Conservation (phyloP, 495 filamentous ascomycete genomes). For the Annulohypoxylon nitens region DNA sequence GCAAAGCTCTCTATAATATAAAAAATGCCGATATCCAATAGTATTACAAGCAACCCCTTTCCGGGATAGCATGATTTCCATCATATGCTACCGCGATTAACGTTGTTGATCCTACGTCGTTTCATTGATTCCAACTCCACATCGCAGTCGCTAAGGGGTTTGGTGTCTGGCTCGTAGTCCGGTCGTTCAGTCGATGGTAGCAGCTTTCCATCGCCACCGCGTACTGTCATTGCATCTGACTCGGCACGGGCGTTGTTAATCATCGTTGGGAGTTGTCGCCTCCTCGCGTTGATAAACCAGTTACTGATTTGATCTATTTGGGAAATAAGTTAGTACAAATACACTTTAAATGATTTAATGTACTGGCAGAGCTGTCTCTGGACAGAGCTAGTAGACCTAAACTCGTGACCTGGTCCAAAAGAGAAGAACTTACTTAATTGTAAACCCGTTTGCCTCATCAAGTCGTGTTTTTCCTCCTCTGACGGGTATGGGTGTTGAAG, state of each 20-base stretch:
- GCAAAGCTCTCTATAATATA: constrained; percentile 6
- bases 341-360: background rate
- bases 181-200: constrained; percentile 41
- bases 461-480: constrained; percentile 88
- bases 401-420: background rate
- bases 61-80: background rate
- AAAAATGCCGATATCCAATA: constrained; percentile 12
- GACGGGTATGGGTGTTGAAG: constrained; percentile 87
- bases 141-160: constrained; percentile 57
- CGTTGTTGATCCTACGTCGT: constrained; percentile 28
- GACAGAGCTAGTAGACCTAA: background rate
- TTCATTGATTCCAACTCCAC: constrained; percentile 36
- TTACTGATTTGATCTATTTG: constrained; percentile 79
- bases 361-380: background rate
- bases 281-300: constrained; percentile 94
- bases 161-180: constrained; percentile 49
- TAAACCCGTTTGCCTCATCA: constrained; percentile 80
- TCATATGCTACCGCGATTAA: constrained; percentile 45
- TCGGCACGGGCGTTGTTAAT: constrained; percentile 66
- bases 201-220: constrained; percentile 43
- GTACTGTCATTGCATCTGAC: constrained; percentile 49
- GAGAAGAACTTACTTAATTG: constrained; percentile 78
- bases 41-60: constrained; percentile 28
- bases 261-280: constrained; percentile 79
- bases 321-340: constrained; percentile 23